Base-by-base conservation (phyloP, 2,329 filamentous ascomycete genomes). In the Claviceps sorghi region DNA sequence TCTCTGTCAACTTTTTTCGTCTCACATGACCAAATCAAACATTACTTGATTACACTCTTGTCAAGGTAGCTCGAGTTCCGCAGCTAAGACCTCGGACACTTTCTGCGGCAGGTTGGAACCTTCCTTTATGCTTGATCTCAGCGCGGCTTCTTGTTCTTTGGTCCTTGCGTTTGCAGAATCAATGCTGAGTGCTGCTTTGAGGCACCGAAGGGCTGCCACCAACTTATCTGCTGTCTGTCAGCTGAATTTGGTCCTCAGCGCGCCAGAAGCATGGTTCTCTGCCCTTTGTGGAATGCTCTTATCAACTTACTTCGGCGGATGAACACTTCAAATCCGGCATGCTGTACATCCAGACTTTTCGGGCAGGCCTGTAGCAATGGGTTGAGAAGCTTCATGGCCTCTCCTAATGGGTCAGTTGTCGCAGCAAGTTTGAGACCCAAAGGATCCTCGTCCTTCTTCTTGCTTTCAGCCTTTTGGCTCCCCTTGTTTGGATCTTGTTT, bases 391-490 rank as follows among this genome's bases (percentile, higher is more conserved):
- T 91, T 95, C 74, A 88, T 85, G 3, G 88, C 88, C 61, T 93
- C 89, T 48, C 82, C 83, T 45, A 98, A 70, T 9, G 93, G 91
- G 52, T 93, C 84, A 53, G 82, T 78, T 4, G 91, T 95, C 55
- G 86, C 80, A 19, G 87, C 80, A 53, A 97, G 75, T 67, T 86
- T 87, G 59, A 82, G 72, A 42, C 94, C 93, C 34, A 86, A 74
- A 29, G 93, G 91, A 67, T 98, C 93, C 21, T 86, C 79, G 60
- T 98, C 93, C 68, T 87, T 86, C 74, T 95, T 95, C 74, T 90
- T 93, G 10, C 75, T 70, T 55, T 83, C 85, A 29, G 77, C 79
- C 42, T 77, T 79, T 52, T 80, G 74, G 49, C 78, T 77, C 29
- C 79, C 76, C 72, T 89, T 91, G 66, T 94, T 88, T 7, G 88